A percentile compares a stretch with the other conserved stretches of the same genome.
These are phyloP conservation scores for Xerocomus spinulosus DNA, from an alignment of 768 basidiomycete genomes.

Conservation along the genomic window DNA sequence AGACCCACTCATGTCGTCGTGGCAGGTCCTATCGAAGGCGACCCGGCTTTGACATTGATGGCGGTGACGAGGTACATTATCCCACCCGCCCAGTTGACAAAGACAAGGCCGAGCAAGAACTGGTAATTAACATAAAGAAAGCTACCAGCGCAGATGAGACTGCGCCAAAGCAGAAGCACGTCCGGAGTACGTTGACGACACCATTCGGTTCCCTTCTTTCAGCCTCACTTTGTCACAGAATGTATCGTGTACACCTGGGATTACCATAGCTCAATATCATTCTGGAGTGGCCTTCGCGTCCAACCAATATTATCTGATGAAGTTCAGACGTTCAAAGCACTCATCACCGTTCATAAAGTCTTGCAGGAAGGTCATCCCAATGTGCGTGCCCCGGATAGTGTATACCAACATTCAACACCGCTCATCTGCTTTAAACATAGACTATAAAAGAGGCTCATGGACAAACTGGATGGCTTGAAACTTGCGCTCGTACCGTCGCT, in stretches of 20 bases:
- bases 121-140: slow-evolving; percentile 95
- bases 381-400: slow-evolving; percentile 40
- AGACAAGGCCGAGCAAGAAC: slow-evolving; percentile 94
- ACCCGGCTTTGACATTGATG: slow-evolving; percentile 59
- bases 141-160: slow-evolving; percentile 93
- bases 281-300: slow-evolving; percentile 95
- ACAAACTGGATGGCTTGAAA: slow-evolving; percentile 97
- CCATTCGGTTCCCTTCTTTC: slow-evolving; percentile 5
- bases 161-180: slow-evolving; percentile 99
- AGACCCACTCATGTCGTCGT: slow-evolving; percentile 7
- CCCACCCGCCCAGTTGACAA: slow-evolving; percentile 98
- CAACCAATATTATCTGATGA: slow-evolving; percentile 97
- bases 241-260: slow-evolving; percentile 99
- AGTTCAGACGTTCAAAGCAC: slow-evolving; percentile 95
- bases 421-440: slow-evolving; percentile 39
- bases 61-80: slow-evolving; percentile 78
- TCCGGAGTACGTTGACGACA: slow-evolving; percentile 70
- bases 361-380: slow-evolving; percentile 96
- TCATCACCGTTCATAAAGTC: slow-evolving; percentile 97
- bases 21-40: slow-evolving; percentile 33
- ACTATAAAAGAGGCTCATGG: slow-evolving; percentile 95
- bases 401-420: slow-evolving; percentile 2
- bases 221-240: slow-evolving; percentile 48
- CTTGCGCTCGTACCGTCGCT: slow-evolving; percentile 87
- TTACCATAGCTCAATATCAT: slow-evolving; percentile 94